Conservation (phyloP, 495 filamentous ascomycete species). For the Penicillium cataractarum region DNA sequence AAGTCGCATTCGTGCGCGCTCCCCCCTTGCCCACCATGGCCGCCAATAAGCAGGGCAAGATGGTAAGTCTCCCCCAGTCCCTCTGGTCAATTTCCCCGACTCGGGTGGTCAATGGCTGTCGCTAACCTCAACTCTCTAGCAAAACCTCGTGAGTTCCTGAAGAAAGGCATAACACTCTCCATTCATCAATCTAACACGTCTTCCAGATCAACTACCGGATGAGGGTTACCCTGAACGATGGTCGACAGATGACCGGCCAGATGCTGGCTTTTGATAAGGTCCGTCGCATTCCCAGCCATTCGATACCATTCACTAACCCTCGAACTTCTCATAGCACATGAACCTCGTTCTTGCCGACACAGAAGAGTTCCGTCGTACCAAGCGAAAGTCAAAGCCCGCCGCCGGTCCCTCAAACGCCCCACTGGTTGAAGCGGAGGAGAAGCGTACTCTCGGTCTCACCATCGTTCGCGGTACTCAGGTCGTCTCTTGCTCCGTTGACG, state of each 20-base stretch:
- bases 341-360: constrained; percentile 98
- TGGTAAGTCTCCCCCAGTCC: constrained; percentile 70
- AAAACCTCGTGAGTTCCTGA: constrained; percentile 85
- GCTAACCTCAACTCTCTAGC: constrained; percentile 74
- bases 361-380: constrained; percentile 96
- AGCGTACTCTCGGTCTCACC: constrained; percentile 90
- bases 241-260: constrained; percentile 94
- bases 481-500: constrained; percentile 92
- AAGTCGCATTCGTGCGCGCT: constrained; percentile 73
- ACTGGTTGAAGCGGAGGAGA: constrained; percentile 88
- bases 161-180: neutral
- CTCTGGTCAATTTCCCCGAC: constrained; percentile 29
- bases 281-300: constrained; percentile 20
- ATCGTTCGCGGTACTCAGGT: constrained; percentile 95
- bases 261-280: constrained; percentile 99
- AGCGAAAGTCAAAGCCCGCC: constrained; percentile 81
- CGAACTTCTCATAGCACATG: constrained; percentile 72
- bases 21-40: constrained; percentile 64
- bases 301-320: constrained; percentile 20
- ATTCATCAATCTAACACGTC: constrained; percentile 30
- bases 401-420: constrained; percentile 60
- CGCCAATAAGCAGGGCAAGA: constrained; percentile 94
- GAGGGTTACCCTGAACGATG: constrained; percentile 93
- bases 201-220: constrained; percentile 97
- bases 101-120: constrained; percentile 61